Base-by-base conservation (phyloP, 208 protist species). In the Crithidia bombi region DNA sequence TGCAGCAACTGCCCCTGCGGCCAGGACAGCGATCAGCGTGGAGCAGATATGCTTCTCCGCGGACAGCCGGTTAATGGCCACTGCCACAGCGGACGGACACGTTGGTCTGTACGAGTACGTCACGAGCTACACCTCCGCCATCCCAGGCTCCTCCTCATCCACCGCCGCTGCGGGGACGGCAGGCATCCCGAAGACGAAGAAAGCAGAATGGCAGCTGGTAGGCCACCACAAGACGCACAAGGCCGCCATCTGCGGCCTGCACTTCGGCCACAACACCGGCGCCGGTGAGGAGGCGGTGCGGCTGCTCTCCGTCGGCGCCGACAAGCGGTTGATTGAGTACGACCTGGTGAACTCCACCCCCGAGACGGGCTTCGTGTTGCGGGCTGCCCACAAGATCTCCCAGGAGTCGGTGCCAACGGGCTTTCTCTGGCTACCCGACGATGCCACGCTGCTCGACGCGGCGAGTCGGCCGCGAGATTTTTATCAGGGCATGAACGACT, bases 261-360 rank as follows among this genome's bases (percentile, higher is more conserved):
- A 96, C 62, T 98, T 98, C 81, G 78, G 79, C 61, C 25, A 71
- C 50, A 65, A 81, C 66, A 62, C 69, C 32, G 52, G 54, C 28
- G 87, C 61, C 28, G 82, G 75, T 33, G 81, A 86, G 46, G 62
- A 59, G 23, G 68, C 67, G 28, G 64, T 86, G 30, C 83, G 93
- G 0, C 87, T 98, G 7, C 73, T 98, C 54, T 98, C 95, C n/a
- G 82, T 98, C 21, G 93, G 91, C 33, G 89, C 94, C 17, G 97
- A 98, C 77, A 90, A 96, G 72, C 72, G 85, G 10, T 75, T 98
- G 12, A 94, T 98, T 52, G 95, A 98, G 83, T 98, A 98, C 76
- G 94, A 98, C 75, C 61, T 98, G 28, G 71, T 87, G 15, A 82
- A 95, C 61, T 96, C 90, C 21, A 81, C 86, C 38, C 81, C 96